Conservation (phyloP, 495 filamentous ascomycete genomes). For the Neurospora sp. region DNA sequence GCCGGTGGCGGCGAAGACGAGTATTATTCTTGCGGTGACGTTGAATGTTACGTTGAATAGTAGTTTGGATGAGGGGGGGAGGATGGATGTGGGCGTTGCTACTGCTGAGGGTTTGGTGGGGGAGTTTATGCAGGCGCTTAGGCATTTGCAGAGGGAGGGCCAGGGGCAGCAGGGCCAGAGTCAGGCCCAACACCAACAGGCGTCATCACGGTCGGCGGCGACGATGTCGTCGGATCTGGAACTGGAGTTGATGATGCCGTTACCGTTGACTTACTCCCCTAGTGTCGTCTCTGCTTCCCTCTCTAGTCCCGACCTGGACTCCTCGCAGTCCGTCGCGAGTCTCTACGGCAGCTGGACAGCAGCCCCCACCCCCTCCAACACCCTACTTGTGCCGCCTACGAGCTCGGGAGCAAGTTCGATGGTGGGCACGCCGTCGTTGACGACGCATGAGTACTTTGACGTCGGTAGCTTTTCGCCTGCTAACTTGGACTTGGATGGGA, state of each 20-base stretch:
- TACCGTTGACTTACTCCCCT: too few species aligned
- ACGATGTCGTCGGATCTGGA: too few species aligned
- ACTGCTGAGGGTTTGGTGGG: conserved; percentile 3
- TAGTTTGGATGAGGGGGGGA: neutral
- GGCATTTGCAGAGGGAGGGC: too few species aligned
- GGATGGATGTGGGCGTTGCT: conserved; percentile 1
- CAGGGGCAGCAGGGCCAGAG: too few species aligned
- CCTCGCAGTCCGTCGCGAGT: too few species aligned
- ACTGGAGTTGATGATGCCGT: too few species aligned
- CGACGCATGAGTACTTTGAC: neutral
- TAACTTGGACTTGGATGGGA: too few species aligned
- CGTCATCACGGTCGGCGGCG: too few species aligned
- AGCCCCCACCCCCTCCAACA: neutral
- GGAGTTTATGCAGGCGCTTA: too few species aligned
- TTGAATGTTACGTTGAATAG: neutral
- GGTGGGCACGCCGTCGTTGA: neutral
- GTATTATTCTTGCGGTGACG: conserved; percentile 2
- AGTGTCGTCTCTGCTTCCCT: neutral
- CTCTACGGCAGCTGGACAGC: neutral
- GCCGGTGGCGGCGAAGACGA: conserved; percentile 4
- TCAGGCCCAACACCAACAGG: too few species aligned
- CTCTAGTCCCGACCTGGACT: neutral
- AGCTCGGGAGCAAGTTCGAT: neutral
- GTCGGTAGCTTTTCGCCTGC: too few species aligned
- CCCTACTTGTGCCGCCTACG: accelerated